Evolutionary conservation across 1,139 yeast genomes (phyloP), one percentile per base, ranked within the genome.

Genomic region (Ogataea hybrid): DNA sequence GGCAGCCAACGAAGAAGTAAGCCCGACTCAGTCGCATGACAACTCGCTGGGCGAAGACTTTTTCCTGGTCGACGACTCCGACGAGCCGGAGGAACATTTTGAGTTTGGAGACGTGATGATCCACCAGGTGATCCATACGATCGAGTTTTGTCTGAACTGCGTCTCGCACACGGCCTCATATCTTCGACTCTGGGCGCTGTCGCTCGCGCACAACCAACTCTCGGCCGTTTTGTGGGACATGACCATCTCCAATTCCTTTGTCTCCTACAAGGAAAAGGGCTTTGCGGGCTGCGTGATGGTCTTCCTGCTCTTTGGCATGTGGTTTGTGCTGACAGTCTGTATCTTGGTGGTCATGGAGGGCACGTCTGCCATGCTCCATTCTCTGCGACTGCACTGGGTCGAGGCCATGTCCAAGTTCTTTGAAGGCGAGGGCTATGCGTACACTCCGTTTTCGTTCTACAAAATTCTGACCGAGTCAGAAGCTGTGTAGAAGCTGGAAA

Each of bases 351-450:
- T n/a, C n/a, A n/a, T n/a, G n/a, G n/a, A n/a, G n/a, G n/a, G n/a
- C n/a, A n/a, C n/a, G n/a, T n/a, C n/a, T n/a, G n/a, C n/a, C n/a
- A n/a, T n/a, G n/a, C n/a, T n/a, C n/a, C n/a, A n/a, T n/a, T n/a
- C n/a, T n/a, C n/a, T n/a, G n/a, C n/a, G n/a, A n/a, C n/a, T n/a
- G 60, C 98, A 92, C 64, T 92, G 99, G 99, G 98, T 92, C 43
- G 99, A 92, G 67, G 90, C 97, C 25, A 94, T 94, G 97, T 89
- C 97, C 38, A 92, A 92, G 68, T 94, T 87, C 64, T 92, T 92
- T 58, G 88, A 85, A 57, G 98, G 98, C 55, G 97, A 92, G 61
- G 98, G 98, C 40, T 75, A 81, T 48, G 80, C 88, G 1, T 92
- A 87, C 62, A 81, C 79, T 49, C 98, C 98, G 25, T 90, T 88